Percentiles rank a stretch among this genome's conserved stretches.
phyloP scores from a whole-genome alignment of 192 early-diverging fungal genomes.

The Coemansia sp. region DNA sequence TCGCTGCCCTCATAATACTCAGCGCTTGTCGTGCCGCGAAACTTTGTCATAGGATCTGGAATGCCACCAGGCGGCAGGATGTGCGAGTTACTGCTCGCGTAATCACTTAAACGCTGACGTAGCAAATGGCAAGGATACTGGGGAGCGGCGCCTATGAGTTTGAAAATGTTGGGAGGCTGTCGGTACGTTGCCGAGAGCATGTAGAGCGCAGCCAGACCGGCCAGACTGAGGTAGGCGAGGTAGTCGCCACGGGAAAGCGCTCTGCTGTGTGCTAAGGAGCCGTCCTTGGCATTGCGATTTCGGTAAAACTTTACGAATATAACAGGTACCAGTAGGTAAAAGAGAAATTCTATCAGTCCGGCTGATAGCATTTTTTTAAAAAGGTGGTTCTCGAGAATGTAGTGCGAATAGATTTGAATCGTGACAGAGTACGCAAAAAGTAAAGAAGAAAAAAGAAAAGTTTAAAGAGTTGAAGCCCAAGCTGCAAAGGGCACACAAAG shows the following conservation, averaged over 20 bases:
- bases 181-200: conserved; percentile 16
- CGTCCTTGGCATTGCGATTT: conserved; percentile 29
- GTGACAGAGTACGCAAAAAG: not conserved
- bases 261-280: conserved; percentile 20
- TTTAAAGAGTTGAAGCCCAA: not conserved
- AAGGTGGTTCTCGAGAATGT: not conserved
- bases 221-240: conserved; percentile 24
- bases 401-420: not conserved
- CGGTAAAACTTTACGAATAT: conserved; percentile 36
- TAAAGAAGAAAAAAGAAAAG: conserved; percentile 2
- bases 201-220: conserved; percentile 22
- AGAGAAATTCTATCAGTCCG: conserved; percentile 35
- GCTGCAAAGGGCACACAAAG: not conserved
- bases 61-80: conserved; percentile 27
- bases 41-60: conserved; percentile 13
- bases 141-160: conserved; percentile 20
- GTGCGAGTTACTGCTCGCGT: conserved; percentile 13
- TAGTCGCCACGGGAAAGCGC: conserved; percentile 27
- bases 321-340: conserved; percentile 43
- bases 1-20: conserved; percentile 38
- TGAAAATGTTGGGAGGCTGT: conserved; percentile 44
- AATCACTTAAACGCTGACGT: conserved; percentile 23
- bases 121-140: conserved; percentile 26
- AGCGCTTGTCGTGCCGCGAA: conserved; percentile 10
- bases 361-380: conserved; percentile 30